Evolutionary conservation across 805 yeast genomes (phyloP).

Genomic region (Ogataea angusta): DNA sequence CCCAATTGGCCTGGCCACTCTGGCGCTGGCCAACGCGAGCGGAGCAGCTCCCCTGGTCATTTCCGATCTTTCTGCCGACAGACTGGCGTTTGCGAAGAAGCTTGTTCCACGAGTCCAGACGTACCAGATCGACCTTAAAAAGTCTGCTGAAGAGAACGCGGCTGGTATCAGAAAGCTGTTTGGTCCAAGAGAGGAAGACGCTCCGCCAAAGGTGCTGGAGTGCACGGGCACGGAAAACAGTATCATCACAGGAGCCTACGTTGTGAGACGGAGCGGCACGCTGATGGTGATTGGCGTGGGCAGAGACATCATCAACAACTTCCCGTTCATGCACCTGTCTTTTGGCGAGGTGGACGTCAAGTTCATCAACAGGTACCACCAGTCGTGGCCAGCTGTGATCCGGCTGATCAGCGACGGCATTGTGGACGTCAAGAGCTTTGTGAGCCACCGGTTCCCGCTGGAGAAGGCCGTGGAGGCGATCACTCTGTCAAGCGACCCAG

Average conservation of each 20-base stretch:
- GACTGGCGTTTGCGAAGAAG: conserved; percentile 44
- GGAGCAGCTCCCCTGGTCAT: conserved; percentile 53
- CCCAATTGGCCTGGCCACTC: conserved; percentile 54
- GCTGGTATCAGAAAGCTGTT: conserved; percentile 33
- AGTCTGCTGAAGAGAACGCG: conserved; percentile 37
- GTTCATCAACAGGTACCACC: conserved; percentile 52
- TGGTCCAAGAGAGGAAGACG: conserved; percentile 36
- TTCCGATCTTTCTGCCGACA: conserved; percentile 43
- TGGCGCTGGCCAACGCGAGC: conserved; percentile 46
- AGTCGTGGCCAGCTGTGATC: conserved; percentile 57
- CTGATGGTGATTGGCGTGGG: conserved; percentile 53
- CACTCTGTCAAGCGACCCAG: conserved; percentile 37
- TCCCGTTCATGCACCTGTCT: conserved; percentile 55
- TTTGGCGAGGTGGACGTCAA: conserved; percentile 50
- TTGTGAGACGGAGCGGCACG: conserved; percentile 45
- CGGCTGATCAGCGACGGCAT: conserved; percentile 43
- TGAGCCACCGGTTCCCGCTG: conserved; percentile 46
- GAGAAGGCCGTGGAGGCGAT: conserved; percentile 48
- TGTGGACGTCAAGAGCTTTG: conserved; percentile 41
- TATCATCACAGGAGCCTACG: conserved; percentile 44
- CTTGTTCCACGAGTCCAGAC: conserved; percentile 47
- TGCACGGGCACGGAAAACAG: conserved; percentile 54
- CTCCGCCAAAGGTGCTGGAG: conserved; percentile 46
- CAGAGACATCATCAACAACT: conserved; percentile 39
- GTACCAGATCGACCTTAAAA: conserved; percentile 37